Evolutionary conservation across 345 rosid genomes (phyloP).

Genomic region (Erucastrum elatum): DNA sequence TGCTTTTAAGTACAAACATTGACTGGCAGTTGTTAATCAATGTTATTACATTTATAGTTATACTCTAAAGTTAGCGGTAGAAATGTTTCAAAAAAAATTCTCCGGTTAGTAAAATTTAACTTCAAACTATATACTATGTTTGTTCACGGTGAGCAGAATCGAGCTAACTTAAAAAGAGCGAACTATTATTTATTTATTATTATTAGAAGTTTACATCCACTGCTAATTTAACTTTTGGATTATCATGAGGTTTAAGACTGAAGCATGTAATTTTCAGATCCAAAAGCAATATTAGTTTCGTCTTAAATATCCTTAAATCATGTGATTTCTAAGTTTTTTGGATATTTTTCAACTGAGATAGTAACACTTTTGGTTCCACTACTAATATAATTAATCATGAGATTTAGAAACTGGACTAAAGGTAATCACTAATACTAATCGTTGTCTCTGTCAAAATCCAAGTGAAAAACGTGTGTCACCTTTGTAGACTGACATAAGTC

Average conservation of each 20-base stretch:
- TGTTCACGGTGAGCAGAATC: not conserved
- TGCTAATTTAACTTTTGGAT: not conserved
- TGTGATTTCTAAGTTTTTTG: not conserved
- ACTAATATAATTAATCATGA: not conserved
- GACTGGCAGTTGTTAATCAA: not conserved
- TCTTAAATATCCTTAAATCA: not conserved
- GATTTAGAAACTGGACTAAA: not conserved
- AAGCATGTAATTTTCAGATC: not conserved
- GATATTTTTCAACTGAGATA: not conserved
- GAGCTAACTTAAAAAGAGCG: not conserved
- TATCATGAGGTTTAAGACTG: not conserved
- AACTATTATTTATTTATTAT: no score
- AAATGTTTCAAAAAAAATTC: not conserved
- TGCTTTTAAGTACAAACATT: conserved; percentile 13
- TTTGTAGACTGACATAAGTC: conserved; percentile 23
- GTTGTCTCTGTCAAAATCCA: conserved; percentile 16
- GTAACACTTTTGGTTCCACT: not conserved
- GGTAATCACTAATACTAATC: not conserved
- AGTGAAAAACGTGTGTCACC: conserved; percentile 24
- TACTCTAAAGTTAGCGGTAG: not conserved
- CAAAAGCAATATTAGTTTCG: not conserved
- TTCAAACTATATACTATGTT: not conserved
- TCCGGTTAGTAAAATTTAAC: not conserved
- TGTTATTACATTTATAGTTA: not conserved
- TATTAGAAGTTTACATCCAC: not conserved